phyloP scores from a whole-genome alignment of 169 alveolate species.

The Cryptosporidium baileyi region DNA sequence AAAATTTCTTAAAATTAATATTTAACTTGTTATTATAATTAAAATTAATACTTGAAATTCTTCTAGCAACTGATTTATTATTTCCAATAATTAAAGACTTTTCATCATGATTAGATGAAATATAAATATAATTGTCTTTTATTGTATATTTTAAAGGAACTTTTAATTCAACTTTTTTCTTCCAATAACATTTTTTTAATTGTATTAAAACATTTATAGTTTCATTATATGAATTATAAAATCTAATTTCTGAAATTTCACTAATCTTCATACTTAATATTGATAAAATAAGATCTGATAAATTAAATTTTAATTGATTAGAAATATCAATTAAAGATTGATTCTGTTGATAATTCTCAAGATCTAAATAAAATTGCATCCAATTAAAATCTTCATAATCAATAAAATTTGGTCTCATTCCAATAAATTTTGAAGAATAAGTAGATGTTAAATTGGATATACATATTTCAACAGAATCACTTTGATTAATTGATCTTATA shows the following conservation, averaged over 20 bases:
- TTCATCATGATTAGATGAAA: background rate
- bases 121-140: background rate
- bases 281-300: background rate
- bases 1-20: background rate
- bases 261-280: constrained; percentile 24
- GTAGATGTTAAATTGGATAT: background rate
- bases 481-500: constrained; percentile 2
- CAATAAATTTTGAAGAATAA: background rate
- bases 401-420: background rate
- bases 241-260: constrained; percentile 49
- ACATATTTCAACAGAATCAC: constrained; percentile 2
- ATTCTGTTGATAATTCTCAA: background rate
- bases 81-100: background rate
- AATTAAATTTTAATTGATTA: background rate
- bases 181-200: background rate
- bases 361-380: background rate
- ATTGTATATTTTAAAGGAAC: background rate
- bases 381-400: background rate
- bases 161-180: background rate
- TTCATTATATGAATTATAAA: background rate
- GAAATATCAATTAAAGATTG: background rate
- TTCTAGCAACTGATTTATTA: background rate
- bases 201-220: background rate
- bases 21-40: background rate
- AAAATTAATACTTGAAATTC: constrained; percentile 34